phyloP scores from a whole-genome alignment of 2,329 filamentous ascomycete genomes.

The Phialophora expanda region DNA sequence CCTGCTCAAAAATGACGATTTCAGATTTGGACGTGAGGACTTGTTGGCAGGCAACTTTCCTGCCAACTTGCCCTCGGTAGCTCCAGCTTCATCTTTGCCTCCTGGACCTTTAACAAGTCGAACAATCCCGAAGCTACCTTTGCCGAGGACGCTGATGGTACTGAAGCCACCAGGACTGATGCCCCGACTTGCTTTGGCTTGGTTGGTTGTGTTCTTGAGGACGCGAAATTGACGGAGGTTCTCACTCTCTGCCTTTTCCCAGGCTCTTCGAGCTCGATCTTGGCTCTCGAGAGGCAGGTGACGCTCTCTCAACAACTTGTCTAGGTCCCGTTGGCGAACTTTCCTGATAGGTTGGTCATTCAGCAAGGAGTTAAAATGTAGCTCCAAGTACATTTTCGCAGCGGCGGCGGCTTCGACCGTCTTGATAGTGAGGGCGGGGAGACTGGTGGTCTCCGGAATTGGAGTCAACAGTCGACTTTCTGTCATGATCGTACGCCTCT shows the following conservation, averaged over 20 bases:
- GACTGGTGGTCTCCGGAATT: constrained; percentile 29
- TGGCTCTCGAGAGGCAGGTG: constrained; percentile 29
- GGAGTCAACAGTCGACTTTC: constrained; percentile 30
- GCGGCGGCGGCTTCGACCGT: constrained; percentile 81
- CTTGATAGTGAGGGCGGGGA: constrained; percentile 29
- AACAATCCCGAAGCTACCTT: constrained; percentile 94
- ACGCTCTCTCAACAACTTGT: constrained; percentile 61
- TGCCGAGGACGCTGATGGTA: constrained; percentile 79
- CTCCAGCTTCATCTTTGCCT: constrained; percentile 35
- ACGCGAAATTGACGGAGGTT: constrained; percentile 75
- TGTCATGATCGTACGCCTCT: constrained; percentile 18
- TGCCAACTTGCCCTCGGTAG: constrained; percentile 2
- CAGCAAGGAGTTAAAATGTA: constrained; percentile 75
- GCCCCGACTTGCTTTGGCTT: constrained; percentile 51
- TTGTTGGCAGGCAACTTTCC: constrained; percentile 21
- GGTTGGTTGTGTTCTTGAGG: constrained; percentile 67
- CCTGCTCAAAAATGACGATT: constrained; percentile 14
- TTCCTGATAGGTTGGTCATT: constrained; percentile 63
- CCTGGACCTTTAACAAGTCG: constrained; percentile 75
- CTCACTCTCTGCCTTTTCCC: constrained; percentile 70
- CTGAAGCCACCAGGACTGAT: constrained; percentile 73
- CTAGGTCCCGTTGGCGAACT: constrained; percentile 66
- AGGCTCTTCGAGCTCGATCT: constrained; percentile 59
- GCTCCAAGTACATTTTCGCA: constrained; percentile 86
- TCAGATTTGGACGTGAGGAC: constrained; percentile 16